Evolutionary conservation across 768 basidiomycete genomes (phyloP), one percentile per base, ranked within the genome.

Genomic region (Termitomyces sp.): DNA sequence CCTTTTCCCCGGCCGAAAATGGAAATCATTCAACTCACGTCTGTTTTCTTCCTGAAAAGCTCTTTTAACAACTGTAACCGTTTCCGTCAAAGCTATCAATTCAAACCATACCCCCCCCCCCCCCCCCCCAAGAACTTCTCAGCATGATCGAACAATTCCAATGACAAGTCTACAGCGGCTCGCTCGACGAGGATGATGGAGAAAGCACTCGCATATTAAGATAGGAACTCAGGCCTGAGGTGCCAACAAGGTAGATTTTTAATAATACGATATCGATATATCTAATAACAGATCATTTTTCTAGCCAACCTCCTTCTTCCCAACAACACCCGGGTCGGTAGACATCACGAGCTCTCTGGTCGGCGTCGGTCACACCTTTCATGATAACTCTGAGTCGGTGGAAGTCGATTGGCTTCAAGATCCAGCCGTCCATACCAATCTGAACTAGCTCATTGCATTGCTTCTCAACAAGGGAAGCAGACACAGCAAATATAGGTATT

Each of bases 381-480:
- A 93, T 67, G 33, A 94, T 74, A 3, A 69, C 65, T 24, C 77
- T 70, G 12, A 92, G 76, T 15, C 90, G 77, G 60, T 82, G 81
- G 70, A 90, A 92, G 67, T 91, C 85, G 62, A 92, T 84, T 0
- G 90, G 92, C 70, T 92, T 92, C 60, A 92, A 72, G 18, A 91
- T 81, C 89, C 89, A 94, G 4, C 90, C 91, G 66, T 91, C 88
- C 67, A 91, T 80, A 41, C 89, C 84, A 47, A 76, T 69, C 13
- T 73, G 66, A 8, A 73, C 69, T 52, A 91, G 70, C 54, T 85
- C 78, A 0, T 76, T 69, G 4, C 82, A 77, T 64, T 88, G 83
- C 18, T 70, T 70, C 62, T 87, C 86, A 37, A 72, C 67, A 9
- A 92, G 73, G 13, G 88, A 89, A 1, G 90, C 90, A 2, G 88